These are phyloP conservation scores for Picea glauca DNA, from an alignment of 75 land plant species.

Conservation along the genomic window DNA sequence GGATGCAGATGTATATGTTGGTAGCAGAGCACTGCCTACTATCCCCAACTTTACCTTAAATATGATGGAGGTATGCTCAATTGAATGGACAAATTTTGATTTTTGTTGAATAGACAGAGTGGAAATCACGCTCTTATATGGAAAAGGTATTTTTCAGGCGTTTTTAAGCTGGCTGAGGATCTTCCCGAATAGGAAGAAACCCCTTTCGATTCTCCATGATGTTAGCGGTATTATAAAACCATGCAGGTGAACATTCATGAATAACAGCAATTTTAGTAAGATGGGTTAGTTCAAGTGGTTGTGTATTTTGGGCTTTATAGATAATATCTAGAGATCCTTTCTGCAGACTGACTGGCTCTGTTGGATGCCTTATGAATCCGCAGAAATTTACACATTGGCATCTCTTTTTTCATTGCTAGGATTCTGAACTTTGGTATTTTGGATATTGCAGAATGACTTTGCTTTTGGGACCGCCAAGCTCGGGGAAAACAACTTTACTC, in stretches of 20 bases:
- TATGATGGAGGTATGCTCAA: slow-evolving; percentile 32
- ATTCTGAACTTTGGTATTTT: background rate
- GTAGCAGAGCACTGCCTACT: slow-evolving; percentile 67
- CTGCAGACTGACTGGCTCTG: background rate
- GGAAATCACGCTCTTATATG: too few relatives aligned
- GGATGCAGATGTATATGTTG: slow-evolving; percentile 49
- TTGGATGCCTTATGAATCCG: background rate
- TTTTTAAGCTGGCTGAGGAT: slow-evolving; percentile 19
- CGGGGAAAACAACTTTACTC: slow-evolving; percentile 32
- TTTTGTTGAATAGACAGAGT: background rate
- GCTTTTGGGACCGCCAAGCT: slow-evolving; percentile 40
- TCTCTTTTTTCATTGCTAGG: background rate
- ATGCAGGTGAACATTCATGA: background rate
- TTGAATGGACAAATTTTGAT: background rate
- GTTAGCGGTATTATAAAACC: slow-evolving; percentile 42
- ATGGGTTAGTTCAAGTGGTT: too few relatives aligned
- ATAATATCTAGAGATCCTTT: background rate
- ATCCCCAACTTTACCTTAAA: slow-evolving; percentile 43
- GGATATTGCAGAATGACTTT: slow-evolving; percentile 26
- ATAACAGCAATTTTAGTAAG: too few relatives aligned
- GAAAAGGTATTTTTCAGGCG: slow-evolving; percentile 17
- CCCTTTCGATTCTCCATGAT: slow-evolving; percentile 54
- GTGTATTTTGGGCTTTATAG: background rate
- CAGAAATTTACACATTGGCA: too few relatives aligned
- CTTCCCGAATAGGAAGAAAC: slow-evolving; percentile 43